These are phyloP conservation scores for Sphaerostilbella broomeana DNA, from an alignment of 2,329 filamentous ascomycete species.

Conservation along the genomic window DNA sequence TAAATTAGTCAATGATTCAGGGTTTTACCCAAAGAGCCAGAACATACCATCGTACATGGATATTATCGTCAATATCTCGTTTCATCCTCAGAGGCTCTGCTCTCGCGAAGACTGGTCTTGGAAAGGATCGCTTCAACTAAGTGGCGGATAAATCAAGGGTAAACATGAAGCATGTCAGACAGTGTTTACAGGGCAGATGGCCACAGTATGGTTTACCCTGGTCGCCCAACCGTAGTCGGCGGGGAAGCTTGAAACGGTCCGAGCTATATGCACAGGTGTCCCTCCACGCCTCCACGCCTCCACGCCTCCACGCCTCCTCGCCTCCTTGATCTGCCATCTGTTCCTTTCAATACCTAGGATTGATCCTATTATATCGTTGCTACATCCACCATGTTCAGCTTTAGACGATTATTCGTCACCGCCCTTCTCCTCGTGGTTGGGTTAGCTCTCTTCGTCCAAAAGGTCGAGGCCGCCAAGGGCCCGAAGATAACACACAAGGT, in stretches of 20 bases:
- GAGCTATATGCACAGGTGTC: slow-evolving; percentile 1
- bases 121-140: neutral
- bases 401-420: slow-evolving; percentile 65
- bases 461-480: slow-evolving; percentile 69
- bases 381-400: slow-evolving; percentile 59
- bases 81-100: no score
- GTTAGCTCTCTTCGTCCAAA: slow-evolving; percentile 69
- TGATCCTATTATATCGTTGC: slow-evolving; percentile 9
- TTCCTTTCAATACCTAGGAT: slow-evolving; percentile 5
- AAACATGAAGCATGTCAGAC: no score
- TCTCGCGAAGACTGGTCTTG: no score
- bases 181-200: no score
- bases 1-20: neutral
- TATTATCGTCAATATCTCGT: no score
- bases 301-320: no score
- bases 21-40: neutral
- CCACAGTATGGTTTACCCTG: no score
- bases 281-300: neutral
- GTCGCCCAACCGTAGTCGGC: no score
- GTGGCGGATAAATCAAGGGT: slow-evolving; percentile 26
- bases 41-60: slow-evolving; percentile 16
- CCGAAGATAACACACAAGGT: slow-evolving; percentile 96
- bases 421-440: slow-evolving; percentile 69
- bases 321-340: slow-evolving; percentile 1
- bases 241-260: slow-evolving; percentile 18